These are phyloP conservation scores for Chlorella sp. DNA, from an alignment of 139 green algal species.

Conservation along the genomic window DNA sequence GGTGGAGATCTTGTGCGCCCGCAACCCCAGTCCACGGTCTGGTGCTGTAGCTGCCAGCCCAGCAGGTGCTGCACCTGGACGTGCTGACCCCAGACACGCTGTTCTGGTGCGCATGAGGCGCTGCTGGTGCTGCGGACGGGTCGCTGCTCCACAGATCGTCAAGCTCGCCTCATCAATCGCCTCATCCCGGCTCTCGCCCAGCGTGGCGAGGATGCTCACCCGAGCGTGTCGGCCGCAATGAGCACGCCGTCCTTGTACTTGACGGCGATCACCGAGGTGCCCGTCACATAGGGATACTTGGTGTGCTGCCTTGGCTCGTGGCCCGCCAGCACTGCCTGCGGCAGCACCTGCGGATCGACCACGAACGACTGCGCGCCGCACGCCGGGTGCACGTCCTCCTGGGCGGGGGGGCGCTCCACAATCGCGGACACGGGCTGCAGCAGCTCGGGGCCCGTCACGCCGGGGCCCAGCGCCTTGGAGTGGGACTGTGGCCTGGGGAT, in stretches of 20 bases:
- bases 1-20: neutral
- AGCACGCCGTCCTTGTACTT: slow-evolving; percentile 95
- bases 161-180: too few relatives aligned
- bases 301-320: slow-evolving; percentile 32
- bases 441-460: slow-evolving; percentile 61
- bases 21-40: neutral
- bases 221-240: slow-evolving; percentile 89
- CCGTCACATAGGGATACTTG: slow-evolving; percentile 93
- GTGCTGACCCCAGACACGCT: too few relatives aligned
- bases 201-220: slow-evolving; percentile 31
- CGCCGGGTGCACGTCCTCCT: slow-evolving; percentile 36
- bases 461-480: slow-evolving; percentile 35
- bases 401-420: slow-evolving; percentile 26
- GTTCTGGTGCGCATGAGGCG: too few relatives aligned
- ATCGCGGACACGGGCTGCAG: slow-evolving; percentile 40
- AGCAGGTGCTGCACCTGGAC: too few relatives aligned
- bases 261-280: slow-evolving; percentile 88
- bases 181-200: too few relatives aligned
- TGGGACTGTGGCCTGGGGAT: slow-evolving; percentile 16
- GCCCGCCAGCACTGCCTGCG: slow-evolving; percentile 4
- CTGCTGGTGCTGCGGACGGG: too few relatives aligned
- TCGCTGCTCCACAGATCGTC: too few relatives aligned
- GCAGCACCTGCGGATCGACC: slow-evolving; percentile 54
- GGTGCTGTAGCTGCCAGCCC: too few relatives aligned
- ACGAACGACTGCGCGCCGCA: slow-evolving; percentile 58